Evolutionary conservation across 73 alveolate species (phyloP).

Genomic region (Paramecium pentaurelia): DNA sequence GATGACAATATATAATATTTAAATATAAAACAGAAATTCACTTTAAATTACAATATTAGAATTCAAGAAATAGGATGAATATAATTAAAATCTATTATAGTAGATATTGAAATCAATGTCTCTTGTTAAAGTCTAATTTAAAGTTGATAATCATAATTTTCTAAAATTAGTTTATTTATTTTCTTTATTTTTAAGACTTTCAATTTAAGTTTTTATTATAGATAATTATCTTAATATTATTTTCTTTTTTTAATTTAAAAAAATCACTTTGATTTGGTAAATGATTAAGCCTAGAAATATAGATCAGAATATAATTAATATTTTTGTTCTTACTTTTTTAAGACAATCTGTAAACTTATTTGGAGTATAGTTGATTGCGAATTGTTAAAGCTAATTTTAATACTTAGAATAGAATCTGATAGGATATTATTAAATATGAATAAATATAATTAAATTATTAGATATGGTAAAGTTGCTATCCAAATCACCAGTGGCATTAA

Average conservation of each 20-base stretch:
- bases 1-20: background rate
- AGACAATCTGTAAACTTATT: background rate
- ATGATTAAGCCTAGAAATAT: background rate
- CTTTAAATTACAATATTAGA: background rate
- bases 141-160: background rate
- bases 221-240: background rate
- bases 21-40: too few relatives aligned
- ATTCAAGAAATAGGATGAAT: background rate
- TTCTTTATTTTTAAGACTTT: background rate
- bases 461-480: conserved; percentile 36
- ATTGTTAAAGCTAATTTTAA: background rate
- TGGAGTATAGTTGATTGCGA: background rate
- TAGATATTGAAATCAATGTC: background rate
- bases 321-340: background rate
- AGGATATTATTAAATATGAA: background rate
- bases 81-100: too few relatives aligned
- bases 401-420: background rate
- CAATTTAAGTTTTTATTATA: background rate
- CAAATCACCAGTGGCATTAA: conserved; percentile 31
- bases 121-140: background rate
- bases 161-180: background rate
- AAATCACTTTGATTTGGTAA: background rate
- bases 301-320: background rate
- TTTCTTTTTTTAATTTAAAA: background rate
- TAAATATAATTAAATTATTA: background rate